phyloP scores from a whole-genome alignment of 306 rosid genomes.

The Begonia loranthoides region DNA sequence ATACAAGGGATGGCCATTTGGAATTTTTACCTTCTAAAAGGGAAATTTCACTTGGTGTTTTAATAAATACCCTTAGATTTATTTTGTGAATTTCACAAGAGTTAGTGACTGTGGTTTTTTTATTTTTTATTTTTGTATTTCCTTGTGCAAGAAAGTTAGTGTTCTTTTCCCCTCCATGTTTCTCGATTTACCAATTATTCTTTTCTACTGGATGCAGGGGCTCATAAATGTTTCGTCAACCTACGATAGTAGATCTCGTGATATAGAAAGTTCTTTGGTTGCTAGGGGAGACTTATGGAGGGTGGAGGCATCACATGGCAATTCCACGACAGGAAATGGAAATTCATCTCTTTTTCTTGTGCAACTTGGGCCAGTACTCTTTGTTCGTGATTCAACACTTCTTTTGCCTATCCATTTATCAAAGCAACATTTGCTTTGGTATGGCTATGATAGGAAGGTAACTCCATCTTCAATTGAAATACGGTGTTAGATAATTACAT shows the following conservation, averaged over 20 bases:
- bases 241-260: slow-evolving; percentile 78
- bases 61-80: no score
- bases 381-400: slow-evolving; percentile 85
- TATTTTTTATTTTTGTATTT: no score
- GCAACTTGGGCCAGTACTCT: slow-evolving; percentile 92
- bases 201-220: slow-evolving; percentile 40
- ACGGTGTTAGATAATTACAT: slow-evolving; percentile 1
- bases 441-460: slow-evolving; percentile 98
- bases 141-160: background rate
- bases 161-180: slow-evolving; percentile 4
- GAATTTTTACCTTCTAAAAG: no score
- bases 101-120: no score
- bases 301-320: slow-evolving; percentile 77
- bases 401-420: slow-evolving; percentile 92
- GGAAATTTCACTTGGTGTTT: no score
- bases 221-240: slow-evolving; percentile 58
- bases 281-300: slow-evolving; percentile 99
- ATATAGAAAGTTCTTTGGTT: slow-evolving; percentile 67
- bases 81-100: no score
- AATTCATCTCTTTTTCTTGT: slow-evolving; percentile 79
- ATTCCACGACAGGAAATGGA: slow-evolving; percentile 64
- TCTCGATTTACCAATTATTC: slow-evolving; percentile 10
- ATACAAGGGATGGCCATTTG: no score
- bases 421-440: slow-evolving; percentile 94
- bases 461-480: slow-evolving; percentile 7